A percentile compares a stretch with the other conserved stretches of the same genome.
These are phyloP conservation scores for Pseudozyma flocculosa DNA, from an alignment of 1,284 basidiomycete genomes.

Conservation along the genomic window DNA sequence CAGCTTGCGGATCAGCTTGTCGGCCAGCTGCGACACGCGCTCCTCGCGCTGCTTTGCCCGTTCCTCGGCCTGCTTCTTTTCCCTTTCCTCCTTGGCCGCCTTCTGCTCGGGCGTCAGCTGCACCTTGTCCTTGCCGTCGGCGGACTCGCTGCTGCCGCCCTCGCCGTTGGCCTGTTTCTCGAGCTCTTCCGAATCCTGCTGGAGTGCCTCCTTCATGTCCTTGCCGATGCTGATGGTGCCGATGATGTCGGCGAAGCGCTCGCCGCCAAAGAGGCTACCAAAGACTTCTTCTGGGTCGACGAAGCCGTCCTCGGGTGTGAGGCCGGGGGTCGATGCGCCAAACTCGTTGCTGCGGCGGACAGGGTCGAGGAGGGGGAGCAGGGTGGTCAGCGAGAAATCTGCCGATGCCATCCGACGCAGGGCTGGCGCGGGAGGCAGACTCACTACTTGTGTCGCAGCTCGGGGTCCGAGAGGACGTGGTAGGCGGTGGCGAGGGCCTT, in stretches of 20 bases:
- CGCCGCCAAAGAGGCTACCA: slow-evolving; percentile 64
- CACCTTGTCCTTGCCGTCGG: slow-evolving; percentile 47
- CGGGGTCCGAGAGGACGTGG: slow-evolving; percentile 73
- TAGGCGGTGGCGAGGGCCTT: slow-evolving; percentile 65
- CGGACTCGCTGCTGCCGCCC: not conserved
- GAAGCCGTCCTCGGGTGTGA: slow-evolving; percentile 55
- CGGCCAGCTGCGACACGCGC: slow-evolving; percentile 77
- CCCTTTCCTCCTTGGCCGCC: slow-evolving; percentile 74
- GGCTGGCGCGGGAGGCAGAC: no score
- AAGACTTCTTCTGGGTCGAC: slow-evolving; percentile 86
- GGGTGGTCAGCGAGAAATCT: no score
- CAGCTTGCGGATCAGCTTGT: slow-evolving; percentile 81
- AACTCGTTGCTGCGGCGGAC: slow-evolving; percentile 68
- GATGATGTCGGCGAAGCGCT: slow-evolving; percentile 78
- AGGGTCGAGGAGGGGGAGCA: not conserved
- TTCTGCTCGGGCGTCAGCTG: slow-evolving; percentile 78
- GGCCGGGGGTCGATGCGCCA: slow-evolving; percentile 58
- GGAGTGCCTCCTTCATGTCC: slow-evolving; percentile 97
- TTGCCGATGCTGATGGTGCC: slow-evolving; percentile 79
- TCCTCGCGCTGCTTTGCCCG: slow-evolving; percentile 78
- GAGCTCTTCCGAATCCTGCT: slow-evolving; percentile 77
- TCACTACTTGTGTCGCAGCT: slow-evolving; percentile 76
- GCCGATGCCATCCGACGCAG: no score
- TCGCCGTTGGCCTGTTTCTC: slow-evolving; percentile 43
- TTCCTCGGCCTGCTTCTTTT: slow-evolving; percentile 66